Evolutionary conservation across 495 filamentous ascomycete species (phyloP), one percentile per base, ranked within the genome.

Genomic region (Apiosordaria backusii): DNA sequence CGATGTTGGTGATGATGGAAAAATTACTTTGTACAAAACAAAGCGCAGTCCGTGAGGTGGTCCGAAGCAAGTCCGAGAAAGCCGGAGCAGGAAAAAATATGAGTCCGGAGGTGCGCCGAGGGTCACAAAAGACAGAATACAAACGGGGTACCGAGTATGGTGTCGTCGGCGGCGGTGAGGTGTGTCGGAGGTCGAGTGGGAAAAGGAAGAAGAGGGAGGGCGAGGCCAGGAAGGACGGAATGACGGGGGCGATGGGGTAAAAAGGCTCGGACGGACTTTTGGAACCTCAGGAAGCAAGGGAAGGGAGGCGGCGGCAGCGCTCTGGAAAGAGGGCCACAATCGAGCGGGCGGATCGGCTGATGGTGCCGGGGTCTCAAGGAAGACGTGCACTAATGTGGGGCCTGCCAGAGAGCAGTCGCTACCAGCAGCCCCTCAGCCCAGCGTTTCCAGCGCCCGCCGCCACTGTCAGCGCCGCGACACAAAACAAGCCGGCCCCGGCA

Each of bases 281-380:
- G 67, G 64, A 63, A 67, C 61, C 66, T 64, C 70, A 68, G 69
- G 71, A 69, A 71, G 71, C 71, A 67, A 75, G 35, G 64, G 67
- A 67, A 73, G 69, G 66, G 71, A 71, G 73, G 69, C 72, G 72
- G 74, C 74, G 72, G 74, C 74, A 71, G 72, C 65, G 58, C 65
- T 68, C 65, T 65, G 52, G 40, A 70, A 69, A 65, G 60, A 59
- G 23, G 68, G 65, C 72, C 70, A 71, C 68, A 74, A 67, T 72
- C 35, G 35, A 45, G 35, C 68, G 72, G 73, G 72, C 75, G 75
- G 74, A 76, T 77, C 75, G 75, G 75, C 74, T 77, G 73, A 72
- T 77, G 75, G 69, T 77, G 75, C 75, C 75, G 75, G 75, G 72
- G 72, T 67, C 62, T 59, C 60, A 61, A 70, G 69, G 71, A 71